Conservation (phyloP, 1,139 yeast genomes). For the Taiozyma sp. region DNA sequence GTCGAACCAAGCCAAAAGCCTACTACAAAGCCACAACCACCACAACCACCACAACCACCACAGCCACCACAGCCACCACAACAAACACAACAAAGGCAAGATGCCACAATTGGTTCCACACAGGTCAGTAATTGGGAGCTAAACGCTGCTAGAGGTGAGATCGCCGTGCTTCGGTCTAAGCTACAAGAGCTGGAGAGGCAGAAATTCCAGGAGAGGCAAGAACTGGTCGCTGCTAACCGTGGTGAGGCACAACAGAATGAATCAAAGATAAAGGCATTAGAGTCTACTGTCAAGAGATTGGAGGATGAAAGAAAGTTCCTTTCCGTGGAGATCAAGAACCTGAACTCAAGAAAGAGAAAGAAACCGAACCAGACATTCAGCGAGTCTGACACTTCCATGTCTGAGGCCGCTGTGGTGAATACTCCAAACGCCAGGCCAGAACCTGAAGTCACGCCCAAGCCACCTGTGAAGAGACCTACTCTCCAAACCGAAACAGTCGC, state of each 20-base stretch:
- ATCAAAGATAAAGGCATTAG: constrained; percentile 39
- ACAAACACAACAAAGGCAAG: neutral
- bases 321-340: constrained; percentile 32
- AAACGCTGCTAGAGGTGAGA: constrained; percentile 65
- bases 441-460: neutral
- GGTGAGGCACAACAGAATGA: constrained; percentile 29
- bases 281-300: constrained; percentile 42
- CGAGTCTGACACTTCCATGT: neutral
- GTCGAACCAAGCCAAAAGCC: neutral
- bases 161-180: constrained; percentile 67
- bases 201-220: constrained; percentile 10
- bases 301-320: constrained; percentile 73
- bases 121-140: constrained; percentile 22
- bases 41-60: neutral
- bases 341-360: constrained; percentile 19
- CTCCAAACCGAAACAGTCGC: neutral
- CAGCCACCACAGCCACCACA: neutral
- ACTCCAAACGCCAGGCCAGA: neutral
- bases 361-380: constrained; percentile 2
- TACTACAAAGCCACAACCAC: neutral
- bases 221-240: constrained; percentile 11
- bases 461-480: neutral
- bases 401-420: neutral
- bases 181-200: constrained; percentile 41
- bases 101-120: neutral